Evolutionary conservation across 176 grass and related monocot genomes (phyloP).

Genomic region (Carex parvula): DNA sequence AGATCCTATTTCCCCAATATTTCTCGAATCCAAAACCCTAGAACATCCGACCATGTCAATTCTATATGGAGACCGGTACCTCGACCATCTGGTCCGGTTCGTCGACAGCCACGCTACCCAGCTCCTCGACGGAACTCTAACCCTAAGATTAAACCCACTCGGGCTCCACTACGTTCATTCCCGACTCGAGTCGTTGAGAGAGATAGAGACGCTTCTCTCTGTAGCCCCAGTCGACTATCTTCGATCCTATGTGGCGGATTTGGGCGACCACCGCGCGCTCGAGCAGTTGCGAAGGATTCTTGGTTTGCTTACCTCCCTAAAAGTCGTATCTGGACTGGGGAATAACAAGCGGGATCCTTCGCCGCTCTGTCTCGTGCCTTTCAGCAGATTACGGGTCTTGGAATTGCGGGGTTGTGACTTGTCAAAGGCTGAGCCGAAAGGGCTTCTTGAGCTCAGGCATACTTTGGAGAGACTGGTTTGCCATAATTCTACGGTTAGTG

Average conservation of each 20-base stretch:
- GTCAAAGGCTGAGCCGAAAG: slow-evolving; percentile 65
- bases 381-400: slow-evolving; percentile 59
- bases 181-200: slow-evolving; percentile 81
- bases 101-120: slow-evolving; percentile 49
- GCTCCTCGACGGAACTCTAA: slow-evolving; percentile 77
- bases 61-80: slow-evolving; percentile 84
- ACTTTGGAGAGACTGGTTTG: slow-evolving; percentile 79
- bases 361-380: slow-evolving; percentile 72
- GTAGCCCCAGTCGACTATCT: slow-evolving; percentile 94
- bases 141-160: slow-evolving; percentile 79
- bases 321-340: slow-evolving; percentile 55
- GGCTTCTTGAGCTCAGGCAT: slow-evolving; percentile 74
- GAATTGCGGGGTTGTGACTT: slow-evolving; percentile 76
- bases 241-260: slow-evolving; percentile 84
- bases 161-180: slow-evolving; percentile 92
- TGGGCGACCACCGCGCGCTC: slow-evolving; percentile 92
- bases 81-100: slow-evolving; percentile 68
- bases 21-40: slow-evolving; percentile 42
- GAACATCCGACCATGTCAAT: slow-evolving; percentile 23
- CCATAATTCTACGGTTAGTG: slow-evolving; percentile 77
- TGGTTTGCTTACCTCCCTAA: slow-evolving; percentile 68
- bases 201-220: slow-evolving; percentile 89
- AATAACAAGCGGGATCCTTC: slow-evolving; percentile 51
- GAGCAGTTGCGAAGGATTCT: slow-evolving; percentile 87
- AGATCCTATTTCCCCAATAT: slow-evolving; percentile 13